A percentile compares a stretch with the other conserved stretches of the same genome.
Evolutionary conservation across 306 rosid genomes (phyloP).

Genomic region (Oxytropis ochrocephala): DNA sequence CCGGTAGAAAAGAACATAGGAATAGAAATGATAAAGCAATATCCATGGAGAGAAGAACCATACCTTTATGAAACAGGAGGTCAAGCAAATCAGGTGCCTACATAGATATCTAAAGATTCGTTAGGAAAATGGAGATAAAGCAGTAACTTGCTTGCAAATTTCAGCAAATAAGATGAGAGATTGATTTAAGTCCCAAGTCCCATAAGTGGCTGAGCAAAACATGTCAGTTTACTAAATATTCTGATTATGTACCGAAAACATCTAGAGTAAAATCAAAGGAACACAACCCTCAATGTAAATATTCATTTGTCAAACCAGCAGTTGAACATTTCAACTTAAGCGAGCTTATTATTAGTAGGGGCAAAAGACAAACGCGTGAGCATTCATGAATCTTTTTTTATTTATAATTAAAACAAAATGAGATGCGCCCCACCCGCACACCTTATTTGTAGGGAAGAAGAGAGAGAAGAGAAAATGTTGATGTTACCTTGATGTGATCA

Average conservation of each 20-base stretch:
- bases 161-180: constrained; percentile 7
- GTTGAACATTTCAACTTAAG: neutral
- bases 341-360: too few relatives aligned
- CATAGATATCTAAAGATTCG: constrained; percentile 34
- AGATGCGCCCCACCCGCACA: neutral
- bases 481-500: constrained; percentile 66
- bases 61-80: constrained; percentile 67
- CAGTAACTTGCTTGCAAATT: neutral
- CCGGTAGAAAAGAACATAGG: constrained; percentile 12
- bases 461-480: neutral
- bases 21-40: neutral
- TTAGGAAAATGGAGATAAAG: constrained; percentile 13
- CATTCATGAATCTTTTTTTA: neutral
- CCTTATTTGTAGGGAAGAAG: neutral
- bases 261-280: neutral
- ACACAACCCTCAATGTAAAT: neutral
- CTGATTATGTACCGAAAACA: neutral
- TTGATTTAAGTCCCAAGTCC: neutral
- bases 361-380: neutral
- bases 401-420: neutral
- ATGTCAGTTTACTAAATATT: neutral
- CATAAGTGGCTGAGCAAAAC: neutral
- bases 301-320: constrained; percentile 7
- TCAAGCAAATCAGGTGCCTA: constrained; percentile 90
- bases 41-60: neutral